These are phyloP conservation scores for Calonectria hawksworthii DNA, from an alignment of 2,329 filamentous ascomycete genomes.

Conservation along the genomic window DNA sequence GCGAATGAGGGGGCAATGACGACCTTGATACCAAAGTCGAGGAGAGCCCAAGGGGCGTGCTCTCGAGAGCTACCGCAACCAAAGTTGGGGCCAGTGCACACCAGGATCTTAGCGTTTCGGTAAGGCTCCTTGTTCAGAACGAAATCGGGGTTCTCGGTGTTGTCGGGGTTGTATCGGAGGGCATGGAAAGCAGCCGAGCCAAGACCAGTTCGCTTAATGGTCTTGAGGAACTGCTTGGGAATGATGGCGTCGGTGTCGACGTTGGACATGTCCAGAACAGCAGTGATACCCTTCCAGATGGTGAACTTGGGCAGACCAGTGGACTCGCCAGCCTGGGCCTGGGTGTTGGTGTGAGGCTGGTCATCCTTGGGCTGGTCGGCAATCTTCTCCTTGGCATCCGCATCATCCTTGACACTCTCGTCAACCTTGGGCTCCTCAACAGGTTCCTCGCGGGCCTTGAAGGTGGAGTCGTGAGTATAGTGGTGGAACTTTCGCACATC, in stretches of 20 bases:
- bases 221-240: slow-evolving; percentile 99
- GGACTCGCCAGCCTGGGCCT: slow-evolving; percentile 56
- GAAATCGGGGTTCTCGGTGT: slow-evolving; percentile 83
- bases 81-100: slow-evolving; percentile 94
- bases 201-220: slow-evolving; percentile 97
- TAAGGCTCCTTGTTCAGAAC: slow-evolving; percentile 93
- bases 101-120: slow-evolving; percentile 86
- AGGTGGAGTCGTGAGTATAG: slow-evolving; percentile 70
- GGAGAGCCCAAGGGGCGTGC: slow-evolving; percentile 96
- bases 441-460: slow-evolving; percentile 66
- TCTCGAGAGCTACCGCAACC: slow-evolving; percentile 94
- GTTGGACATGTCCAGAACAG: slow-evolving; percentile 88
- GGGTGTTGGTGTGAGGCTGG: slow-evolving; percentile 74
- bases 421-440: slow-evolving; percentile 64
- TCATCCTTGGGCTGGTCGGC: slow-evolving; percentile 74
- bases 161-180: slow-evolving; percentile 82
- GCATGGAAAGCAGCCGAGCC: slow-evolving; percentile 89
- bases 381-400: slow-evolving; percentile 66
- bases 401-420: slow-evolving; percentile 65
- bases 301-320: slow-evolving; percentile 87
- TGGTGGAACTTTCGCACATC: slow-evolving; percentile 87
- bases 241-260: slow-evolving; percentile 99
- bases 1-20: slow-evolving; percentile 86
- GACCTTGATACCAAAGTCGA: slow-evolving; percentile 96
- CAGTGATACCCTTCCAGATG: slow-evolving; percentile 86